phyloP scores from a whole-genome alignment of 495 filamentous ascomycete species.

The Penicillium malachiteum region DNA sequence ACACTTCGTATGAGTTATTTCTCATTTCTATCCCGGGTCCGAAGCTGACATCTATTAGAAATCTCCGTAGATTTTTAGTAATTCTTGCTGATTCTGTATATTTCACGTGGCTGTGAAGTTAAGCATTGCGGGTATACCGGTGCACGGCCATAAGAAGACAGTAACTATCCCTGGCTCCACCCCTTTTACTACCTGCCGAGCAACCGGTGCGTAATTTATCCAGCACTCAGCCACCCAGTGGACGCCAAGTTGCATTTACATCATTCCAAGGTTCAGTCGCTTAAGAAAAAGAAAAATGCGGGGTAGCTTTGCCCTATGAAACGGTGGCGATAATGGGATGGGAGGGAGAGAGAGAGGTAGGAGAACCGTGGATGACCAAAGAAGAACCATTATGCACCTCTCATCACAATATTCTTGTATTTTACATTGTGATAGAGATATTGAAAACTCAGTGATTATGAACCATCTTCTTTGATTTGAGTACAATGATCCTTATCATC shows the following conservation, averaged over 20 bases:
- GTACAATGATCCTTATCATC: neutral
- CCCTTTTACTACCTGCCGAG: neutral
- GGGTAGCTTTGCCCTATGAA: constrained; percentile 13
- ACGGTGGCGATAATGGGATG: neutral
- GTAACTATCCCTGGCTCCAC: constrained; percentile 2
- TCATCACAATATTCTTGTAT: constrained; percentile 10
- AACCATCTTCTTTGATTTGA: no score
- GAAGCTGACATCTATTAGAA: no score
- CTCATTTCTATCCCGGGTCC: no score
- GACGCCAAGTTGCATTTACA: constrained; percentile 6
- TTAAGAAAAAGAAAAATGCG: constrained; percentile 13
- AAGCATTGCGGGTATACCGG: constrained; percentile 18
- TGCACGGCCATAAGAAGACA: constrained; percentile 8
- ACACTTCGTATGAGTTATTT: no score
- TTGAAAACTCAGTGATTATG: neutral
- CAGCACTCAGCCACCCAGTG: neutral
- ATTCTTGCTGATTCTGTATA: neutral
- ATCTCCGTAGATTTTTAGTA: no score
- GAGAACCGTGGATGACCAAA: neutral
- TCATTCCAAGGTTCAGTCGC: constrained; percentile 7
- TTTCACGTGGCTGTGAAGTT: constrained; percentile 19
- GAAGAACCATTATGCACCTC: constrained; percentile 8
- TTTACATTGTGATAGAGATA: neutral
- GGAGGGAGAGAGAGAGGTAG: neutral
- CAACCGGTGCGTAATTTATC: neutral